Evolutionary conservation across 345 rosid species (phyloP).

Genomic region (Capsella bursapastoris): DNA sequence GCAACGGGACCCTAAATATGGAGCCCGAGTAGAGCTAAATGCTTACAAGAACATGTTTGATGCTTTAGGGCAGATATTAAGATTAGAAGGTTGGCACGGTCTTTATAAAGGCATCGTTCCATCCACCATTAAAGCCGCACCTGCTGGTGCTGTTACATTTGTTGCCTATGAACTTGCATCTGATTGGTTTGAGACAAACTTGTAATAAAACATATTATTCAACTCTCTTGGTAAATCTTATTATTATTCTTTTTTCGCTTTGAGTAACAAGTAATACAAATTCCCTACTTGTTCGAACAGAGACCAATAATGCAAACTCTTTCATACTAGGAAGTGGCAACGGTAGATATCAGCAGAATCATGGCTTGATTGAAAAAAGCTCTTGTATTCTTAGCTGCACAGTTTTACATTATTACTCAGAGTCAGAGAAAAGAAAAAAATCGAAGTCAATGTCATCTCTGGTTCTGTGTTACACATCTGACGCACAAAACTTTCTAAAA

Average conservation of each 20-base stretch:
- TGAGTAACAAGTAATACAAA: not conserved
- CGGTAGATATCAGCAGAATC: not conserved
- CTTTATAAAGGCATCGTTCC: conserved; percentile 24
- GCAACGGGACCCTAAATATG: conserved; percentile 73
- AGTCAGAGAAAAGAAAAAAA: not conserved
- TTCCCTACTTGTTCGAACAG: not conserved
- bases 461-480: conserved; percentile 30
- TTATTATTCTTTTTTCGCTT: not conserved
- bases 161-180: conserved; percentile 24
- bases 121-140: conserved; percentile 23
- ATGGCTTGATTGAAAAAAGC: not conserved
- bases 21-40: conserved; percentile 67
- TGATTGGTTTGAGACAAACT: conserved; percentile 14
- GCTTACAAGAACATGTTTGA: conserved; percentile 27
- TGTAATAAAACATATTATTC: no score
- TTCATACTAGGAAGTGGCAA: not conserved
- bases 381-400: conserved; percentile 26
- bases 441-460: conserved; percentile 26
- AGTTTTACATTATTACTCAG: conserved; percentile 39
- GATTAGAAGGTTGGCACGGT: conserved; percentile 11
- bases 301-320: not conserved
- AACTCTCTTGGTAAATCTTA: not conserved
- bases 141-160: conserved; percentile 30
- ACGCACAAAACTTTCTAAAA: conserved; percentile 29
- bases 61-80: conserved; percentile 6